Percentiles rank a stretch among this genome's conserved stretches.
Evolutionary conservation across 1,284 basidiomycete genomes (phyloP).

Genomic region (Exsudoporus floridanus): DNA sequence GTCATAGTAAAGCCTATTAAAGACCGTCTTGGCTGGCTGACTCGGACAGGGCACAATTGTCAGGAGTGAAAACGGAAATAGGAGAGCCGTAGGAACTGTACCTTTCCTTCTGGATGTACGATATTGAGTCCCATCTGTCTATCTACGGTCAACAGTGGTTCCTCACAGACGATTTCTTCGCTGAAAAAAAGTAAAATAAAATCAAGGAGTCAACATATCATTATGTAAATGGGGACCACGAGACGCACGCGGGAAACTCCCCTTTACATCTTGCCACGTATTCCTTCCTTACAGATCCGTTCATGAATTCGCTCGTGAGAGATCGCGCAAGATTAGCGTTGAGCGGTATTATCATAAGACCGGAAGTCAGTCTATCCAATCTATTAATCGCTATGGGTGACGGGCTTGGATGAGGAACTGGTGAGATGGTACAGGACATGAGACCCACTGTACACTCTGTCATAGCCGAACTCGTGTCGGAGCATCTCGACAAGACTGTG

Average conservation of each 20-base stretch:
- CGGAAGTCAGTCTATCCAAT: slow-evolving; percentile 92
- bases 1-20: slow-evolving; percentile 86
- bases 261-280: slow-evolving; percentile 88
- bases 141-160: slow-evolving; percentile 91
- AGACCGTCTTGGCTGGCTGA: slow-evolving; percentile 87
- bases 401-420: slow-evolving; percentile 1
- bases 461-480: slow-evolving; percentile 79
- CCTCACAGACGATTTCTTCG: slow-evolving; percentile 77
- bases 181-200: slow-evolving; percentile 39
- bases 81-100: slow-evolving; percentile 33
- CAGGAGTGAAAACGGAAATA: not conserved
- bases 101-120: slow-evolving; percentile 92
- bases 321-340: slow-evolving; percentile 68
- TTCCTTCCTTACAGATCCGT: slow-evolving; percentile 83
- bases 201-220: not conserved
- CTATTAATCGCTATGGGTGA: slow-evolving; percentile 81
- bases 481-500: slow-evolving; percentile 90
- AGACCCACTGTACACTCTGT: slow-evolving; percentile 79
- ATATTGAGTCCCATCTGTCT: slow-evolving; percentile 95
- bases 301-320: slow-evolving; percentile 80
- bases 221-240: not conserved
- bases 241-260: slow-evolving; percentile 74
- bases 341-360: slow-evolving; percentile 92
- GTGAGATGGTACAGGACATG: slow-evolving; percentile 1
- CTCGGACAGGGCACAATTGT: not conserved